phyloP scores from a whole-genome alignment of 352 stramenopile genomes.

The Phytophthora kernoviae region DNA sequence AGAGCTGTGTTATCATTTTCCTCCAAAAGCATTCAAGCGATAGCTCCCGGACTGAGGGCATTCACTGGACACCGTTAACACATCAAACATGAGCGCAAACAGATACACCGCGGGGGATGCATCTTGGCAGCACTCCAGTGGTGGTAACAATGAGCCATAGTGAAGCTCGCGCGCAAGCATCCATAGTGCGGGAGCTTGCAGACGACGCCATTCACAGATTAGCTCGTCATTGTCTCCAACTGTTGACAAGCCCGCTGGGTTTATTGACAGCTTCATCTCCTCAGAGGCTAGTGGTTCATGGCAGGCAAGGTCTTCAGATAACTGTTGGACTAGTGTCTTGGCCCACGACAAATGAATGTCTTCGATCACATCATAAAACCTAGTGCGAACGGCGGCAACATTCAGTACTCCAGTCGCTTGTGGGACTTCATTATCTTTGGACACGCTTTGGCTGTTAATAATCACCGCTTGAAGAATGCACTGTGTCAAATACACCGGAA shows the following conservation, averaged over 20 bases:
- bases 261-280: constrained; percentile 26
- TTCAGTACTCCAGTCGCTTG: constrained; percentile 14
- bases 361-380: constrained; percentile 36
- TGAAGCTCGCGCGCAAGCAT: constrained; percentile 24
- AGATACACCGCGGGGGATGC: constrained; percentile 54
- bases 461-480: constrained; percentile 57
- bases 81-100: constrained; percentile 60
- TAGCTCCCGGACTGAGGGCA: constrained; percentile 39
- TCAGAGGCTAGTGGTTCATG: constrained; percentile 7
- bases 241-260: constrained; percentile 27
- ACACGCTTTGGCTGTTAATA: constrained; percentile 30
- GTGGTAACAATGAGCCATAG: constrained; percentile 25
- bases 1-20: constrained; percentile 46
- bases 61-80: constrained; percentile 25
- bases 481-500: constrained; percentile 52
- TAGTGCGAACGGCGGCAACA: constrained; percentile 10
- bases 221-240: constrained; percentile 24
- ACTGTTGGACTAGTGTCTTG: constrained; percentile 19
- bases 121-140: constrained; percentile 24
- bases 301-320: constrained; percentile 19
- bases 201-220: constrained; percentile 33
- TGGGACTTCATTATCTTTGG: constrained; percentile 9
- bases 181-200: constrained; percentile 38
- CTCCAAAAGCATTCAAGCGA: constrained; percentile 52
- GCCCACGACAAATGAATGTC: constrained; percentile 40